phyloP scores from a whole-genome alignment of 2,329 filamentous ascomycete genomes.

The Juglanconis sp. region DNA sequence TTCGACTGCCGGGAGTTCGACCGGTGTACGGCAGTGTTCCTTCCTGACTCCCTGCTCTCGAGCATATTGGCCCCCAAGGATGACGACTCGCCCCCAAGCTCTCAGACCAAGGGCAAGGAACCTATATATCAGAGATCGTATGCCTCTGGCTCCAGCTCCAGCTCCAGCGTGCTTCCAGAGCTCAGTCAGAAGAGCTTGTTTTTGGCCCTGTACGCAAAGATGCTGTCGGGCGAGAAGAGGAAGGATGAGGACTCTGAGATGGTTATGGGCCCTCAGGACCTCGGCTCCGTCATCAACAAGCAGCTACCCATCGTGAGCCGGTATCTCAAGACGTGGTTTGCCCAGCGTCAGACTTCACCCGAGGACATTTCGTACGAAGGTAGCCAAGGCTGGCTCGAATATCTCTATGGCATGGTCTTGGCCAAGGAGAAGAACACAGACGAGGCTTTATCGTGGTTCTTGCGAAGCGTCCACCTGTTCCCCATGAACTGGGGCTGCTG shows the following conservation, averaged over 20 bases:
- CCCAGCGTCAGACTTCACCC: constrained; percentile 52
- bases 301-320: constrained; percentile 74
- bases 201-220: constrained; percentile 86
- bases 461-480: constrained; percentile 82
- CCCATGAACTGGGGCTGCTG: constrained; percentile 98
- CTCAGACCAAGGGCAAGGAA: constrained; percentile 63
- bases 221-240: constrained; percentile 89
- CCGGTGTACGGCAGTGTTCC: constrained; percentile 83
- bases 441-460: constrained; percentile 79
- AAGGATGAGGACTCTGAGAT: constrained; percentile 97
- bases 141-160: constrained; percentile 10
- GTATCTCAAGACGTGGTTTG: constrained; percentile 78
- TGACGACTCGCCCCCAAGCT: constrained; percentile 33
- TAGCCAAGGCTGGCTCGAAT: constrained; percentile 92
- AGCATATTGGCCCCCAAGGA: constrained; percentile 55
- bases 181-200: constrained; percentile 92
- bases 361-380: constrained; percentile 54
- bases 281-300: constrained; percentile 79
- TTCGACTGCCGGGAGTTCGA: constrained; percentile 96
- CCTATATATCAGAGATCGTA: constrained; percentile 22
- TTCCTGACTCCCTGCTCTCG: constrained; percentile 75
- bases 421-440: constrained; percentile 88
- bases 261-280: constrained; percentile 90
- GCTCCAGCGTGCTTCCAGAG: constrained; percentile 40
- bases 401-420: constrained; percentile 82